These are phyloP conservation scores for Pythium phragmitis DNA, from an alignment of 352 stramenopile species.

Conservation along the genomic window DNA sequence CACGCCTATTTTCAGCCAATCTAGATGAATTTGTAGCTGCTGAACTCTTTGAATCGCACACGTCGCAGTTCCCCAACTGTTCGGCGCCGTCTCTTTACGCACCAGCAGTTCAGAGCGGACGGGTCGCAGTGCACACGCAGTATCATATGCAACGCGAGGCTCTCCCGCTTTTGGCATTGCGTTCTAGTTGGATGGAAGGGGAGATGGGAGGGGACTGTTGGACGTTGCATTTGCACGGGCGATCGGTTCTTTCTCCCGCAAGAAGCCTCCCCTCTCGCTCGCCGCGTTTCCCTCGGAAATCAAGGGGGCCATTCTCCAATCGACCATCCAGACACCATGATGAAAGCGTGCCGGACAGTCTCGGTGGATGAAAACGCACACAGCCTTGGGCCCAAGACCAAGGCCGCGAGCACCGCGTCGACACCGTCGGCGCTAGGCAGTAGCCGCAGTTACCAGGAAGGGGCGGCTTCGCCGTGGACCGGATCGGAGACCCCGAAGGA, in stretches of 20 bases:
- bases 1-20: constrained; percentile 12
- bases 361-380: constrained; percentile 13
- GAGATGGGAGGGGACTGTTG: too few relatives aligned
- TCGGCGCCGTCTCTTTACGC: constrained; percentile 17
- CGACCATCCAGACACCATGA: background rate
- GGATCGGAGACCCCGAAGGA: background rate
- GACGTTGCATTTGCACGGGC: background rate
- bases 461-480: constrained; percentile 9
- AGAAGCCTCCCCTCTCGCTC: background rate
- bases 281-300: background rate
- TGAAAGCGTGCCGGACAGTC: constrained; percentile 20
- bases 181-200: too few relatives aligned
- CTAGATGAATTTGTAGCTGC: background rate
- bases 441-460: constrained; percentile 5
- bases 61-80: constrained; percentile 18
- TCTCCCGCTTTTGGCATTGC: background rate
- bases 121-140: background rate
- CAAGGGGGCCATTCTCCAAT: constrained; percentile 1
- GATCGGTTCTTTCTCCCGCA: background rate
- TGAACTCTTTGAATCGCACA: constrained; percentile 23
- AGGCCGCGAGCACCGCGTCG: constrained; percentile 9
- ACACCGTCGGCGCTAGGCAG: constrained; percentile 5
- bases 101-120: background rate
- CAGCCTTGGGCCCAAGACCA: background rate
- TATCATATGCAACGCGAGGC: background rate